These are phyloP conservation scores for Alternaria viburni DNA, from an alignment of 2,329 filamentous ascomycete genomes.

Conservation along the genomic window DNA sequence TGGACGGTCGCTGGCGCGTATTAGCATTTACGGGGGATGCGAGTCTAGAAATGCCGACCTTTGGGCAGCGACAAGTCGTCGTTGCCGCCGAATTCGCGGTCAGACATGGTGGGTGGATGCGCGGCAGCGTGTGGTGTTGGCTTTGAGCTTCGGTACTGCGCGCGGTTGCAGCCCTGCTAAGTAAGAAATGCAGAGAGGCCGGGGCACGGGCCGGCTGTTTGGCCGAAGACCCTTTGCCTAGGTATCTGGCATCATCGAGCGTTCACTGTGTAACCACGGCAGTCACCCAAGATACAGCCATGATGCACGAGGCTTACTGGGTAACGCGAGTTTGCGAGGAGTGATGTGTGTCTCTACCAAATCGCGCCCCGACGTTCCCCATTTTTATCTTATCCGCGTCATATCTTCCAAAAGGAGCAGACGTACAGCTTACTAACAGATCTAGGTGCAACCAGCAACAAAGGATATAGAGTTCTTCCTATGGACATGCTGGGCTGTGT, in stretches of 20 bases:
- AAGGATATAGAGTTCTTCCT: neutral
- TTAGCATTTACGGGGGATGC: constrained; percentile 12
- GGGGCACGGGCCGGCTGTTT: constrained; percentile 15
- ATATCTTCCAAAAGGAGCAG: neutral
- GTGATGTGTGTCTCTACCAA: neutral
- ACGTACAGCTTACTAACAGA: neutral
- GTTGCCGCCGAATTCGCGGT: constrained; percentile 53
- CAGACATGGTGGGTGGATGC: constrained; percentile 45
- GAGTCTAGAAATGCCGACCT: constrained; percentile 29
- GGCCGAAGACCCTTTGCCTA: constrained; percentile 11
- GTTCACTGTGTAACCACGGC: neutral
- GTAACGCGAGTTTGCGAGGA: neutral
- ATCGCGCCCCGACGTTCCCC: constrained; percentile 2
- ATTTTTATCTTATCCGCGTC: constrained; percentile 7
- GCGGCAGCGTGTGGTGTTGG: constrained; percentile 13
- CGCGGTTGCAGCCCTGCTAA: constrained; percentile 3
- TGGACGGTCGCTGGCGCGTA: constrained; percentile 66
- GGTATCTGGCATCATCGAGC: neutral
- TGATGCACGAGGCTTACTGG: neutral
- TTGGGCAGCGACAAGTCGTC: constrained; percentile 52
- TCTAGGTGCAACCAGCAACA: neutral
- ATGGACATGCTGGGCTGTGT: neutral
- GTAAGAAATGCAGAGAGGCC: constrained; percentile 10
- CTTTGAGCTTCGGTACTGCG: constrained; percentile 7
- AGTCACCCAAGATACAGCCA: neutral